Base-by-base conservation (phyloP, 208 protist genomes). In the Novymonas esmeraldas region DNA sequence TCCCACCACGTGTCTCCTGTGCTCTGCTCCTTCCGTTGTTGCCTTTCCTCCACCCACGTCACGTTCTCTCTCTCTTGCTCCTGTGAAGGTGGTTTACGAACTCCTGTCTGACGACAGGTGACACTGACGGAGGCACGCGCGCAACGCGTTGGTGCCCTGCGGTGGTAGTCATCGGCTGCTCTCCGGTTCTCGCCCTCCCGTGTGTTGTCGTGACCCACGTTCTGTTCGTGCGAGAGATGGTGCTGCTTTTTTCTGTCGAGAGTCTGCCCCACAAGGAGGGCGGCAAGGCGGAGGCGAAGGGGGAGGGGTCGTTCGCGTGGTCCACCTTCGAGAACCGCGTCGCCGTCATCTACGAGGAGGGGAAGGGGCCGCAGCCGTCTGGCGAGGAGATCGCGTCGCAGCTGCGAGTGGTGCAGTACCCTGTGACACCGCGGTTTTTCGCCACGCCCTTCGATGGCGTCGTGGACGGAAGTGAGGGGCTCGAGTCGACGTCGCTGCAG, bases 401-500 rank as follows among this genome's bases (percentile, higher is more conserved):
- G 55, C 56, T 76, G 26, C 54, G 57, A 26, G 62, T 48, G 10
- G 44, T 49, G 31, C 70, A 54, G 14, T 76, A 60, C 24, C 68
- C 65, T 16, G 56, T 73, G 11, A 29, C 67, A 11, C 80, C 84
- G 9, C 52, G 73, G 10, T 93, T 94, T 42, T 89, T 95, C 64
- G 78, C 87, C n/a, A 83, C 76, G 0, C 83, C 81, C 0, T 92
- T 81, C 55, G 84, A 93, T 60, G 79, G 75, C 6, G 57, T 91
- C n/a, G 55, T 88, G 2, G 75, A 85, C 46, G 65, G 64, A 44
- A 76, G 49, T 46, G 69, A 79, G n/a, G 77, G 75, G 9, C 74
- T 82, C 6, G 46, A 62, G 26, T 28, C 41, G 22, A 72, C 36
- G 6, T 64, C 79, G 36, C 51, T 93, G 48, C 65, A 85, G 41